Percentiles rank a stretch among this genome's conserved stretches.
These are phyloP conservation scores for Iris pallida DNA, from an alignment of 116 monocot species.

Conservation along the genomic window DNA sequence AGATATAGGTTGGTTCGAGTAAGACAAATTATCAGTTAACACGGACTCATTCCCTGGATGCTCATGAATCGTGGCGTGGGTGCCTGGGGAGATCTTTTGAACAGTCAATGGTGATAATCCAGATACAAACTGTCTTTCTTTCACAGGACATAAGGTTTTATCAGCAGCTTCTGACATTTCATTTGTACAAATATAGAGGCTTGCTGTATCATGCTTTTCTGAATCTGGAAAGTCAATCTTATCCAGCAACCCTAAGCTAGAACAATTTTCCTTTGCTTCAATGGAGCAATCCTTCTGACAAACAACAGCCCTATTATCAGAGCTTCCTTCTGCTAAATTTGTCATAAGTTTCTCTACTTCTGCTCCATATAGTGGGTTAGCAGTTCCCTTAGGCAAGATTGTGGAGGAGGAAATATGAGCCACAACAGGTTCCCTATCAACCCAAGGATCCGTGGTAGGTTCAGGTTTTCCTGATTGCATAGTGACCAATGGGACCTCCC, in stretches of 20 bases:
- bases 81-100: slow-evolving; percentile 3
- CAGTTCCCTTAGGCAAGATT: neutral
- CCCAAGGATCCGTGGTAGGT: slow-evolving; percentile 4
- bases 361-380: neutral
- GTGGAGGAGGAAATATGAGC: neutral
- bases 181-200: neutral
- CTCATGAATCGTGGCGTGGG: neutral
- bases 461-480: slow-evolving; percentile 9
- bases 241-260: slow-evolving; percentile 4
- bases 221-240: slow-evolving; percentile 2
- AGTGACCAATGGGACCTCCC: slow-evolving; percentile 28
- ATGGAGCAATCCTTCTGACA: slow-evolving; percentile 6
- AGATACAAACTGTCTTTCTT: slow-evolving; percentile 8
- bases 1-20: slow-evolving; percentile 15
- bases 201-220: neutral
- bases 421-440: slow-evolving; percentile 15
- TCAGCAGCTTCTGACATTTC: slow-evolving; percentile 1
- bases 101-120: neutral
- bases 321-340: neutral
- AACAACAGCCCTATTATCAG: slow-evolving; percentile 1
- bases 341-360: slow-evolving; percentile 2
- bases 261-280: neutral
- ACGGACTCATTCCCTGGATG: slow-evolving; percentile 13
- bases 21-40: slow-evolving; percentile 13
- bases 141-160: neutral